Conservation (phyloP, 768 basidiomycete genomes). For the Lactarius hatsudake region DNA sequence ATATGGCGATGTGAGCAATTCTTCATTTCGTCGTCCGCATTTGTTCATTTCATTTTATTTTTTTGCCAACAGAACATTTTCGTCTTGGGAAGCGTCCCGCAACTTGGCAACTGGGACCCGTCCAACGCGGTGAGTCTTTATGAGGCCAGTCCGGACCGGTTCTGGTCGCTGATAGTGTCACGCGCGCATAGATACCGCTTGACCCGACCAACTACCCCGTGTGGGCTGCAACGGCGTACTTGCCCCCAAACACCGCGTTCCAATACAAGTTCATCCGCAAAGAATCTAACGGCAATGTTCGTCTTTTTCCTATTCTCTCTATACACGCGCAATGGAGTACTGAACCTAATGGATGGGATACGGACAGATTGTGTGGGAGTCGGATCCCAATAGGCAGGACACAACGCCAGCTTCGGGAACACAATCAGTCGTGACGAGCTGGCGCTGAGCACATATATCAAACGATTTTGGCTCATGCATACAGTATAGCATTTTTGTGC, state of each 20-base stretch:
- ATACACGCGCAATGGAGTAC: constrained; percentile 30
- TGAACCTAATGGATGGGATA: not conserved
- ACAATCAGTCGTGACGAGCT: constrained; percentile 42
- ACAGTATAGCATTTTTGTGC: not conserved
- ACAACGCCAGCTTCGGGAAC: constrained; percentile 35
- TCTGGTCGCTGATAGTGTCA: not conserved
- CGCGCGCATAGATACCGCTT: constrained; percentile 43
- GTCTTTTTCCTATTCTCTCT: constrained; percentile 26
- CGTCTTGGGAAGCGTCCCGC: constrained; percentile 52
- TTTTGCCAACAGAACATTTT: constrained; percentile 50
- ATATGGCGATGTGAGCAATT: constrained; percentile 48
- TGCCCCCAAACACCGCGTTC: constrained; percentile 51
- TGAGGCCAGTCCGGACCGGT: not conserved
- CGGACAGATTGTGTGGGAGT: constrained; percentile 57
- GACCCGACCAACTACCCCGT: constrained; percentile 52
- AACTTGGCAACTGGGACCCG: constrained; percentile 54
- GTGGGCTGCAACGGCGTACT: constrained; percentile 50
- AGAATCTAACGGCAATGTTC: constrained; percentile 47
- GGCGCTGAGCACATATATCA: constrained; percentile 39
- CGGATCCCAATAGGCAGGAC: constrained; percentile 53
- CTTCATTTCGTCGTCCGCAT: not conserved
- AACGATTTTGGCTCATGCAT: not conserved
- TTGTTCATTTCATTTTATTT: no score
- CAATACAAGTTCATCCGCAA: constrained; percentile 63
- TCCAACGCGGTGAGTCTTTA: constrained; percentile 41